phyloP scores from a whole-genome alignment of 495 filamentous ascomycete genomes.

The Penicillium longicatenatum region DNA sequence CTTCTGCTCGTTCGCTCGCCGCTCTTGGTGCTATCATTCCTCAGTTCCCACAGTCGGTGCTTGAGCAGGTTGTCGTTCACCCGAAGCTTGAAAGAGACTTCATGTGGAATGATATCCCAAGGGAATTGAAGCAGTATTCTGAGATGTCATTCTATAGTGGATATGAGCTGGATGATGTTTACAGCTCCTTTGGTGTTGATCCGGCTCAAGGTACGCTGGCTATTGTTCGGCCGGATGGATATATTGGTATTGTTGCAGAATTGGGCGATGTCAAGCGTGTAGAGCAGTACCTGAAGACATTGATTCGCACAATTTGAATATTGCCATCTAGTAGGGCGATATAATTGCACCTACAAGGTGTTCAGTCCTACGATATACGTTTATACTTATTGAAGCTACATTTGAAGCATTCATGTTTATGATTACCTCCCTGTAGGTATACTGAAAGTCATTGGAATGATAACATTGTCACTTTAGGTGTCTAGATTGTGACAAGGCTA shows the following conservation, averaged over 20 bases:
- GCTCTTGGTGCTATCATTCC: constrained; percentile 46
- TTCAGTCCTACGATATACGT: neutral
- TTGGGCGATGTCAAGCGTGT: constrained; percentile 54
- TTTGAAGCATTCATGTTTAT: too few relatives aligned
- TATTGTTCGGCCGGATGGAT: constrained; percentile 65
- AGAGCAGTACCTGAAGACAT: constrained; percentile 32
- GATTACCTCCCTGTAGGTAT: neutral
- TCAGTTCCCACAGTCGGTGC: constrained; percentile 39
- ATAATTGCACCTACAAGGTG: neutral
- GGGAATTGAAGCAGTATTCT: constrained; percentile 57
- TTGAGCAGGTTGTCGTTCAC: constrained; percentile 66
- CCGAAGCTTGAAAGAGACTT: constrained; percentile 49
- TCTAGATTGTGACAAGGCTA: too few relatives aligned
- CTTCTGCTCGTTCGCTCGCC: constrained; percentile 33
- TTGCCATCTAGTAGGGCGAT: neutral
- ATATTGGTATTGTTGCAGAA: constrained; percentile 60
- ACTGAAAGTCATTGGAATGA: neutral
- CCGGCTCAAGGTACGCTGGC: constrained; percentile 60
- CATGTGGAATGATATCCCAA: constrained; percentile 60
- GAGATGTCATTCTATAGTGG: constrained; percentile 65
- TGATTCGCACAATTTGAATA: constrained; percentile 29
- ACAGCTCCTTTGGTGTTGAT: constrained; percentile 64
- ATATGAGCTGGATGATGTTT: constrained; percentile 66
- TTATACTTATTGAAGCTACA: neutral
- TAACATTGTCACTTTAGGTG: too few relatives aligned